Evolutionary conservation across 495 filamentous ascomycete genomes (phyloP).

Genomic region (Neurospora tetraspora): DNA sequence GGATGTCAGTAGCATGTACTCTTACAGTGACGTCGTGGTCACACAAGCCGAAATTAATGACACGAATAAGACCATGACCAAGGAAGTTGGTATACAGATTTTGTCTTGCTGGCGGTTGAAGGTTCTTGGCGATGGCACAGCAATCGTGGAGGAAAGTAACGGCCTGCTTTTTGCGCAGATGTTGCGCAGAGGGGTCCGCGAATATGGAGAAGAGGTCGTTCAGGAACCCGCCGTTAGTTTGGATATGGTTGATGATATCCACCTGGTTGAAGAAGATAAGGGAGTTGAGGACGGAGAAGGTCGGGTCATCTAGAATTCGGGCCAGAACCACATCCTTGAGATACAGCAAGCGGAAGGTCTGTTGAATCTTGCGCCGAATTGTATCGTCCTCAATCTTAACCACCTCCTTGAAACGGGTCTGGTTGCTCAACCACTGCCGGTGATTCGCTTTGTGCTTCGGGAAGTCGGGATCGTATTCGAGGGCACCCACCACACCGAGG

Average conservation of each 20-base stretch:
- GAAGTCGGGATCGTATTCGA: slow-evolving; percentile 98
- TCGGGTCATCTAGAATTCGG: slow-evolving; percentile 92
- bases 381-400: slow-evolving; percentile 74
- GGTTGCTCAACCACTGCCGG: slow-evolving; percentile 80
- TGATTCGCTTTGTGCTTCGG: slow-evolving; percentile 98
- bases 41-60: slow-evolving; percentile 85
- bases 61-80: slow-evolving; percentile 70
- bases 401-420: slow-evolving; percentile 90
- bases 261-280: slow-evolving; percentile 99
- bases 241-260: slow-evolving; percentile 89
- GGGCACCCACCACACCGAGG: slow-evolving; percentile 85
- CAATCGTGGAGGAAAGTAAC: slow-evolving; percentile 96
- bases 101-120: slow-evolving; percentile 71
- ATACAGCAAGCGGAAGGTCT: slow-evolving; percentile 92
- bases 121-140: slow-evolving; percentile 85
- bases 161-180: slow-evolving; percentile 78
- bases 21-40: slow-evolving; percentile 76
- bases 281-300: slow-evolving; percentile 94
- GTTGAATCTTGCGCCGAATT: slow-evolving; percentile 85
- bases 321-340: slow-evolving; percentile 97
- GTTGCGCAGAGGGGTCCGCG: slow-evolving; percentile 48
- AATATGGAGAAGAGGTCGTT: slow-evolving; percentile 90
- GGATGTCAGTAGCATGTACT: slow-evolving; percentile 86
- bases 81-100: slow-evolving; percentile 86
- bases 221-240: slow-evolving; percentile 65